Evolutionary conservation across 2,329 filamentous ascomycete genomes (phyloP).

Genomic region (Didymella exigua): DNA sequence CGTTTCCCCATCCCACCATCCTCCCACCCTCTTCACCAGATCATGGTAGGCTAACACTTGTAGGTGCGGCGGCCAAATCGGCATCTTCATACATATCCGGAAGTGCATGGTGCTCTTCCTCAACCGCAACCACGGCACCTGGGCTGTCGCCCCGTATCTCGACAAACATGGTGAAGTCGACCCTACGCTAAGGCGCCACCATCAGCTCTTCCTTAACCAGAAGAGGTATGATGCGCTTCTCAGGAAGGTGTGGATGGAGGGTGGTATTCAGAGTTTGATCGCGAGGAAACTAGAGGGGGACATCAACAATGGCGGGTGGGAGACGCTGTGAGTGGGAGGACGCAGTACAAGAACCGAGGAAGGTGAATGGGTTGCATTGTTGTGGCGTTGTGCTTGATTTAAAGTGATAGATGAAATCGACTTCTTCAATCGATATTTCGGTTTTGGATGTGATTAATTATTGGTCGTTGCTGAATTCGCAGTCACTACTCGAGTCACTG

Average conservation of each 20-base stretch:
- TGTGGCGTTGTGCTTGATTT: not conserved
- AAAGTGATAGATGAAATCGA: not conserved
- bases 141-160: constrained; percentile 86
- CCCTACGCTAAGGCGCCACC: constrained; percentile 80
- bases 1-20: constrained; percentile 44
- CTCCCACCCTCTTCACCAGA: not conserved
- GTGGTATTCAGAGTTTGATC: constrained; percentile 87
- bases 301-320: constrained; percentile 97
- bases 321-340: constrained; percentile 61
- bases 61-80: constrained; percentile 86
- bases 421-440: not conserved
- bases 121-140: constrained; percentile 81
- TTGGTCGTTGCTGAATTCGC: not conserved
- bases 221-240: constrained; percentile 90
- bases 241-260: constrained; percentile 82
- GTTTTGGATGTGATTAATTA: not conserved
- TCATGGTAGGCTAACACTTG: constrained; percentile 12
- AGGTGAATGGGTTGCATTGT: not conserved
- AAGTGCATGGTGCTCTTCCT: constrained; percentile 93
- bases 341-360: not conserved
- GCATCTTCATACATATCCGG: constrained; percentile 94
- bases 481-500: not conserved
- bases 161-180: constrained; percentile 96
- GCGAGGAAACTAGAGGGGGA: constrained; percentile 90
- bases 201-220: constrained; percentile 91